These are phyloP conservation scores for Nemania abortiva DNA, from an alignment of 2,329 filamentous ascomycete species.

Conservation along the genomic window DNA sequence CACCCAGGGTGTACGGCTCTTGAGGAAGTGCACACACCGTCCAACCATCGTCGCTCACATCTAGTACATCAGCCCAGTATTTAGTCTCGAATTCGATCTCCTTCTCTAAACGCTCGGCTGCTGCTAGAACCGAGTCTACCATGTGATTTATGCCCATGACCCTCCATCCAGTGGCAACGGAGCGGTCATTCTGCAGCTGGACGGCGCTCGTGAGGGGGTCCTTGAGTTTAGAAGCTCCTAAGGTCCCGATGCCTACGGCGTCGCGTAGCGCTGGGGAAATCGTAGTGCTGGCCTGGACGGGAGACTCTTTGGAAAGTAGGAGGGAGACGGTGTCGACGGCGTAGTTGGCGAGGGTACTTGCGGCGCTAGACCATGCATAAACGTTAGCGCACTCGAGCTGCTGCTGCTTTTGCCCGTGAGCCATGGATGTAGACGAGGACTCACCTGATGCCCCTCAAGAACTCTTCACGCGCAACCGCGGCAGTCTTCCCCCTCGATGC, in stretches of 20 bases:
- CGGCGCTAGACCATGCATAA: constrained; percentile 53
- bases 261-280: constrained; percentile 79
- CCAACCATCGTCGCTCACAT: constrained; percentile 88
- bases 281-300: constrained; percentile 75
- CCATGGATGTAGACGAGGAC: constrained; percentile 39
- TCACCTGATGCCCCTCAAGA: constrained; percentile 70
- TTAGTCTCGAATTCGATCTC: constrained; percentile 84
- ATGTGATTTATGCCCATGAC: constrained; percentile 81
- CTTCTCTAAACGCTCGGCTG: constrained; percentile 77
- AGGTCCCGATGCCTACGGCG: constrained; percentile 77
- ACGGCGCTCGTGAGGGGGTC: constrained; percentile 69
- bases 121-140: constrained; percentile 78
- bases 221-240: constrained; percentile 75
- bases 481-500: constrained; percentile 55
- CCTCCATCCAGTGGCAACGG: constrained; percentile 77
- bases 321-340: constrained; percentile 87
- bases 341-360: constrained; percentile 72
- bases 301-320: constrained; percentile 83
- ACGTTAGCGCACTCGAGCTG: constrained; percentile 30
- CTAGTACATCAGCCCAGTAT: constrained; percentile 90
- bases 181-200: constrained; percentile 67
- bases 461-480: constrained; percentile 65
- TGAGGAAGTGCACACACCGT: constrained; percentile 81
- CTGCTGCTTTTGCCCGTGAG: not conserved
- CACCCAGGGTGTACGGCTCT: constrained; percentile 80